phyloP scores from a whole-genome alignment of 768 basidiomycete species.

The Suillus discolor region DNA sequence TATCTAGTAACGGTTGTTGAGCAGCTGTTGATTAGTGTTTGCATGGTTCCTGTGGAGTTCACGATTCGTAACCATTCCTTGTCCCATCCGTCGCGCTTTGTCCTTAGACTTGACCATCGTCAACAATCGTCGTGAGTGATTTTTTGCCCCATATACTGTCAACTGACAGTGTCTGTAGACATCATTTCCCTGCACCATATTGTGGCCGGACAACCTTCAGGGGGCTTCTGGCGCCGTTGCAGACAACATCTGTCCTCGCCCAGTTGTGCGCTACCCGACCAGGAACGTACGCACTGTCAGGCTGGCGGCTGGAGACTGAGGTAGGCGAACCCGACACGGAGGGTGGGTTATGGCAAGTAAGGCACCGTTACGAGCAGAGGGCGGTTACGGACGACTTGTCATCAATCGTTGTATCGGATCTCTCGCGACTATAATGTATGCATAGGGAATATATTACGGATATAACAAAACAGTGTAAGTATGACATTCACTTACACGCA shows the following conservation, averaged over 20 bases:
- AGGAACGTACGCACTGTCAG: conserved; percentile 63
- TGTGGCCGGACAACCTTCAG: conserved; percentile 69
- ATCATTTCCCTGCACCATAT: conserved; percentile 55
- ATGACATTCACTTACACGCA: too few species aligned
- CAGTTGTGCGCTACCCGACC: conserved; percentile 64
- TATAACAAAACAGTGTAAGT: conserved; percentile 9
- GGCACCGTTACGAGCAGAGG: conserved; percentile 44
- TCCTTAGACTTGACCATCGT: conserved; percentile 48
- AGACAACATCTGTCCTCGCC: conserved; percentile 44
- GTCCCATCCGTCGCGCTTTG: conserved; percentile 58
- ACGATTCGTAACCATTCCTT: conserved; percentile 73
- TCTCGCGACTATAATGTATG: conserved; percentile 13
- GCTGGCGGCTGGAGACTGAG: conserved; percentile 71
- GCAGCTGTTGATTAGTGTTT: conserved; percentile 47
- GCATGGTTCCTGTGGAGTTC: conserved; percentile 54
- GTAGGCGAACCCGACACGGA: conserved; percentile 44
- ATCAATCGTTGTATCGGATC: conserved; percentile 37
- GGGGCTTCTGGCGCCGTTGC: conserved; percentile 55
- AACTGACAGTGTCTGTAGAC: conserved; percentile 32
- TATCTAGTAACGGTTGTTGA: not conserved
- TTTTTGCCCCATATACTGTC: conserved; percentile 1
- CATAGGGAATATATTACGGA: conserved; percentile 14
- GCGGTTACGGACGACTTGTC: conserved; percentile 30
- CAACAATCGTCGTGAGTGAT: conserved; percentile 17
- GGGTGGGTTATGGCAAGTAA: conserved; percentile 34